Conservation (phyloP, 306 rosid species). For the Dalbergia cochinchinensis region DNA sequence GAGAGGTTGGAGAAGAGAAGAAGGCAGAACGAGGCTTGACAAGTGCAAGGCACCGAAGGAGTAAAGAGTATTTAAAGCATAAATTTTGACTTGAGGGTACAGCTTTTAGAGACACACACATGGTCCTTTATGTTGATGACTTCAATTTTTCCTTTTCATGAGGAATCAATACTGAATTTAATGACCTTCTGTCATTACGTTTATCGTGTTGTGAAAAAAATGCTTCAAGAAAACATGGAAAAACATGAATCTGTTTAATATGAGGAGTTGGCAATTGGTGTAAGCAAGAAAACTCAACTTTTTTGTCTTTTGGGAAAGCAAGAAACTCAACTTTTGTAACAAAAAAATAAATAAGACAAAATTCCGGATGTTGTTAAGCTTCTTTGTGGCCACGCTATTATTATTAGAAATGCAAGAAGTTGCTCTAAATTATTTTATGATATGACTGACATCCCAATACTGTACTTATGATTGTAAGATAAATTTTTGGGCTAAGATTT, state of each 20-base stretch:
- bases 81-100: conserved; percentile 5
- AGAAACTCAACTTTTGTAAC: neutral
- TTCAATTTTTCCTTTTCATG: conserved; percentile 5
- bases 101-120: neutral
- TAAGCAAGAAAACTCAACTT: neutral
- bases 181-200: neutral
- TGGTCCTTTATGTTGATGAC: neutral
- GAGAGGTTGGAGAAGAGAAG: conserved; percentile 1
- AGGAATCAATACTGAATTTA: conserved; percentile 8
- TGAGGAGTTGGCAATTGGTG: neutral
- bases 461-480: neutral
- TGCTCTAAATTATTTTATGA: neutral
- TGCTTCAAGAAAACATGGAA: conserved; percentile 1
- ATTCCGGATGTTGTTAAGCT: neutral
- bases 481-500: neutral
- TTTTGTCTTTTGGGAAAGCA: too few relatives aligned
- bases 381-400: neutral
- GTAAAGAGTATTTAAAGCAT: conserved; percentile 25
- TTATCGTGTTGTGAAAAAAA: neutral
- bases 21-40: neutral
- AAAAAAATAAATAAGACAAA: neutral
- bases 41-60: neutral
- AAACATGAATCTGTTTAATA: neutral
- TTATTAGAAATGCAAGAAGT: neutral
- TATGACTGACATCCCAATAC: neutral